Evolutionary conservation across 768 basidiomycete genomes (phyloP), one percentile per base, ranked within the genome.

Genomic region (Tulasnella sp.): DNA sequence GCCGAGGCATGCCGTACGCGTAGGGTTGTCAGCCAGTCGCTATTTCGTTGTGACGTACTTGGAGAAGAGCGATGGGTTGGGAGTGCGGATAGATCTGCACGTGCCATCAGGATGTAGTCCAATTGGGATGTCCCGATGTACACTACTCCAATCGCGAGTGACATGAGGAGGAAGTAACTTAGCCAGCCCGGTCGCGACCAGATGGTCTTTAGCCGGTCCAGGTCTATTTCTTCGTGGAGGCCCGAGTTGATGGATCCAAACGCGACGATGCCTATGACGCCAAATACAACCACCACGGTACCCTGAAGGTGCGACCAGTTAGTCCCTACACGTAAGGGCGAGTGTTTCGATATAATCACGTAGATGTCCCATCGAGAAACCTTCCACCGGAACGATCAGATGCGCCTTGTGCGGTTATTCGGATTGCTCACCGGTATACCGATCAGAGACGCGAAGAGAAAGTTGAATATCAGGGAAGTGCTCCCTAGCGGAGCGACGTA

Each of bases 401-500:
- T 59, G 29, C 45, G n/a, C 8, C 19, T 58, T 21, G 14, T 9
- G 37, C 6, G 19, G n/a, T 14, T 6, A n/a, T n/a, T 23, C 19
- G 14, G 23, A 57, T 48, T 37, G 35, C 25, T 29, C 40, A 45
- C 36, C 41, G 49, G 58, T 9, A 46, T 45, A 15, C 49, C 36
- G 27, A 32, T 61, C 21, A 60, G 25, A 48, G 60, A 42, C 25
- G 94, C 94, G 67, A 96, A 94, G 35, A 96, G 74, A 67, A 96
- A 93, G 68, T 98, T 98, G 74, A 98, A 97, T 56, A 98, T 81
- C 61, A 98, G 80, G 11, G 90, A 87, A 9, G 90, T 86, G 0
- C 89, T 90, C 12, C 94, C 93, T 3, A 98, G 77, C 2, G 93
- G 93, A 1, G 94, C 94, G 56, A 98, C 93, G 68, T 96, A 97